Conservation (phyloP, 305 asterid species). For the Fraxinus sp. region DNA sequence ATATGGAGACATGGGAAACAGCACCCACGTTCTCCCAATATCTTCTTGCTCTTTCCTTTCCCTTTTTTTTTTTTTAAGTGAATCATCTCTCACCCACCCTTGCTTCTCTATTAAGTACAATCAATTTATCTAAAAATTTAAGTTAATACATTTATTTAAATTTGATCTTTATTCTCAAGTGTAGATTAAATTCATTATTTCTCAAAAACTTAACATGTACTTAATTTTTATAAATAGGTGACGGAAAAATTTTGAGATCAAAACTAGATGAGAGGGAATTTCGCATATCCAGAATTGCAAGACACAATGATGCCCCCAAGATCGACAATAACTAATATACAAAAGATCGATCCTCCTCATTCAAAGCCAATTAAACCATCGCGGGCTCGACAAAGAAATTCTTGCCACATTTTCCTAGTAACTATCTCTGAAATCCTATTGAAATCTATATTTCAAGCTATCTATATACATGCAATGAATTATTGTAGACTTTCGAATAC, state of each 20-base stretch:
- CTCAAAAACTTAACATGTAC: neutral
- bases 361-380: neutral
- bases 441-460: neutral
- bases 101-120: neutral
- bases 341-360: neutral
- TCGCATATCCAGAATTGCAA: no score
- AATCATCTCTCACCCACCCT: neutral
- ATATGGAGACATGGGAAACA: constrained; percentile 65
- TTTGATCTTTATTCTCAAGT: neutral
- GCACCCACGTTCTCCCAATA: constrained; percentile 87
- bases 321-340: neutral
- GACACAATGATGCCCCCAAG: neutral
- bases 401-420: neutral
- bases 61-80: neutral
- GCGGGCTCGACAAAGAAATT: neutral
- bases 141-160: neutral
- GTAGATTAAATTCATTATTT: neutral
- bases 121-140: neutral
- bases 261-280: neutral
- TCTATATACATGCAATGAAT: neutral
- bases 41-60: constrained; percentile 1
- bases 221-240: neutral
- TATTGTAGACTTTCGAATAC: no score
- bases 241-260: neutral
- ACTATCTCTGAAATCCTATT: neutral